These are phyloP conservation scores for Helminthosporium solani DNA, from an alignment of 2,329 filamentous ascomycete species.

Conservation along the genomic window DNA sequence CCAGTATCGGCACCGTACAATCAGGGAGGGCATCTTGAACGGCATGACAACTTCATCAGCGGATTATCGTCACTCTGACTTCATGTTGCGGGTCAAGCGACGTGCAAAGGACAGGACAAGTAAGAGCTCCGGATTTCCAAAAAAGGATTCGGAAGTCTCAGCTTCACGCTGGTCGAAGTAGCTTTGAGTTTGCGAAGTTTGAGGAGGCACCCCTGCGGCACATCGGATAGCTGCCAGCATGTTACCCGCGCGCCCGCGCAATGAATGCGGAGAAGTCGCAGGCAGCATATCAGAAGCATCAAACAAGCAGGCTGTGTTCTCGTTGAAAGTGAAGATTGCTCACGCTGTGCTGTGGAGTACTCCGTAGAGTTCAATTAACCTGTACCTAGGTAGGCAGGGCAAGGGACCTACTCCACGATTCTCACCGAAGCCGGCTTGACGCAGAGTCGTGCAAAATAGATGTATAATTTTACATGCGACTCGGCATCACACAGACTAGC, in stretches of 20 bases:
- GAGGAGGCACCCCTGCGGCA: conserved; percentile 3
- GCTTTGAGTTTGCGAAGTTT: background rate
- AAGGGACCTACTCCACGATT: too few relatives aligned
- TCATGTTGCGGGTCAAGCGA: background rate
- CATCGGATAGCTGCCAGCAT: conserved; percentile 1
- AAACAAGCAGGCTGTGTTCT: conserved; percentile 14
- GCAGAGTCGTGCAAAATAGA: too few relatives aligned
- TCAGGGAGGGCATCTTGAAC: too few relatives aligned
- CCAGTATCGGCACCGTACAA: too few relatives aligned
- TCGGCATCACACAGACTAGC: conserved; percentile 9
- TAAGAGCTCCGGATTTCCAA: background rate
- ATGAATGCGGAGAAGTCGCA: conserved; percentile 3
- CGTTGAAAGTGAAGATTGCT: too few relatives aligned
- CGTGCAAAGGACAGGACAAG: background rate
- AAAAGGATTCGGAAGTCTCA: background rate
- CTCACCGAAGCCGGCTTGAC: too few relatives aligned
- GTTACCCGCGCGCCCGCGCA: conserved; percentile 1
- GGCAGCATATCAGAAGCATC: background rate
- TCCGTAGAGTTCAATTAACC: too few relatives aligned
- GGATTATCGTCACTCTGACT: background rate
- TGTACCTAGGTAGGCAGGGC: too few relatives aligned
- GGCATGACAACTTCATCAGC: too few relatives aligned
- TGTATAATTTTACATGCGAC: background rate
- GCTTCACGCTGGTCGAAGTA: background rate
- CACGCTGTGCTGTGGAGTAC: too few relatives aligned